A percentile compares a stretch with the other conserved stretches of the same genome.
These are phyloP conservation scores for Colletotrichum trifolii DNA, from an alignment of 2,329 filamentous ascomycete species.

Conservation along the genomic window DNA sequence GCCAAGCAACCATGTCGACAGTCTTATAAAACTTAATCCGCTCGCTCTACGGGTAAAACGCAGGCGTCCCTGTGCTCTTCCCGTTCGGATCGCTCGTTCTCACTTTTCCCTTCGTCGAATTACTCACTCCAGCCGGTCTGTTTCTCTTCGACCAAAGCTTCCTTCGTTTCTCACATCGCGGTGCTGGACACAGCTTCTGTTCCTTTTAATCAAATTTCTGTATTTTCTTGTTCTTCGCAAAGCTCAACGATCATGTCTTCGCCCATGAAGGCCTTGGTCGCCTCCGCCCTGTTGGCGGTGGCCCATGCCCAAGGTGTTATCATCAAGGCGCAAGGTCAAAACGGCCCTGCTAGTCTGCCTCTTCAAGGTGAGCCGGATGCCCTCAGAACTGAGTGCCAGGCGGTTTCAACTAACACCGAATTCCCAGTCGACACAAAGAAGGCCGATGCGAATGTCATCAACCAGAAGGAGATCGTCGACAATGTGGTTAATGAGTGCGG, in stretches of 20 bases:
- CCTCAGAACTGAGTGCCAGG: too few species aligned
- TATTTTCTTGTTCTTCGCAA: conserved; percentile 40
- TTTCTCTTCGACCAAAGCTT: conserved; percentile 4
- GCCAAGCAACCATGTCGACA: conserved; percentile 18
- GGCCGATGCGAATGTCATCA: conserved; percentile 72
- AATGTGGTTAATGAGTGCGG: conserved; percentile 71
- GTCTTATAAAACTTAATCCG: conserved; percentile 28
- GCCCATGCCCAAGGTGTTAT: conserved; percentile 60
- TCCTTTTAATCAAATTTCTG: conserved; percentile 12
- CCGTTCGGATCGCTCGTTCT: conserved; percentile 22
- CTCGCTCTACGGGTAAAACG: conserved; percentile 25
- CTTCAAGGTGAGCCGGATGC: conserved; percentile 52
- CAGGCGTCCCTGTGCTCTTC: conserved; percentile 19
- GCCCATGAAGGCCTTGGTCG: conserved; percentile 45
- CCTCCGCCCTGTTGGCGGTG: conserved; percentile 48
- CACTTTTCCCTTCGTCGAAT: conserved; percentile 22
- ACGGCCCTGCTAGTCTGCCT: conserved; percentile 58
- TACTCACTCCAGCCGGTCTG: conserved; percentile 17
- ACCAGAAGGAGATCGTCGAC: conserved; percentile 62
- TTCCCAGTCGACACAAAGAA: conserved; percentile 71
- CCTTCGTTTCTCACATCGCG: conserved; percentile 18
- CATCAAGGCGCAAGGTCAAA: conserved; percentile 56
- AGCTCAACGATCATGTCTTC: conserved; percentile 48
- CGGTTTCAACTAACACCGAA: conserved; percentile 57
- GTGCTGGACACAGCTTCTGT: conserved; percentile 33